These are phyloP conservation scores for Ampelocalamus luodianensis DNA, from an alignment of 176 grass and related monocot genomes.

Conservation along the genomic window DNA sequence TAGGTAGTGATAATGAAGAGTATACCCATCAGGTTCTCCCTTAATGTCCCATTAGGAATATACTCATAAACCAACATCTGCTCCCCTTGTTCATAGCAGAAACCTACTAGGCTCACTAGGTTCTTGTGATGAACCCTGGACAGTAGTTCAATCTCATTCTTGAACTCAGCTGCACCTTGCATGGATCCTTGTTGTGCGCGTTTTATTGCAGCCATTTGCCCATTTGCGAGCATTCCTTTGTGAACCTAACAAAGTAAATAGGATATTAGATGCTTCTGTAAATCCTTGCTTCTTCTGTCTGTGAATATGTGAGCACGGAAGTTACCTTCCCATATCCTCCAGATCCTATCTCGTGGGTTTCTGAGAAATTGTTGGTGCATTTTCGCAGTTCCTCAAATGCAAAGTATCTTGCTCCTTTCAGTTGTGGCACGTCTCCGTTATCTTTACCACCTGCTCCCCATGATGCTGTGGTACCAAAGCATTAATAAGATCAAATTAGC, in stretches of 20 bases:
- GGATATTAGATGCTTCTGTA: no score
- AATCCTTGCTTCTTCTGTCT: no score
- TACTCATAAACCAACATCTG: conserved; percentile 94
- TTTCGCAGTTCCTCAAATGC: conserved; percentile 68
- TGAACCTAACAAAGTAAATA: conserved; percentile 38
- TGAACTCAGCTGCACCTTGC: conserved; percentile 80
- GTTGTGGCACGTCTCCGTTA: conserved; percentile 51
- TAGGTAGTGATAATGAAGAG: no score
- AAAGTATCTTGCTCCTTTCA: conserved; percentile 73
- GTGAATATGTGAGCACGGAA: no score
- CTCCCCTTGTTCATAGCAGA: conserved; percentile 76
- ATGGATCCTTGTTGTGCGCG: conserved; percentile 73
- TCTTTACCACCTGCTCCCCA: conserved; percentile 59
- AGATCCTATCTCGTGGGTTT: conserved; percentile 61
- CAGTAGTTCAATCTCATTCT: conserved; percentile 77
- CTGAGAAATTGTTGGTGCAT: conserved; percentile 74
- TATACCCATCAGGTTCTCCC: conserved; percentile 42
- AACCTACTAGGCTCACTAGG: conserved; percentile 71
- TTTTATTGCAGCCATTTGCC: conserved; percentile 69
- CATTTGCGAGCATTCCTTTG: conserved; percentile 60
- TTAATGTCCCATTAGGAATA: conserved; percentile 63
- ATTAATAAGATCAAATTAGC: conserved; percentile 23
- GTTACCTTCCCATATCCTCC: conserved; percentile 74
- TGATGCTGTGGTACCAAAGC: conserved; percentile 50
- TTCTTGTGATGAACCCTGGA: conserved; percentile 89